Base-by-base conservation (phyloP, 140 eudicot genomes). In the Oenanthe javanica region DNA sequence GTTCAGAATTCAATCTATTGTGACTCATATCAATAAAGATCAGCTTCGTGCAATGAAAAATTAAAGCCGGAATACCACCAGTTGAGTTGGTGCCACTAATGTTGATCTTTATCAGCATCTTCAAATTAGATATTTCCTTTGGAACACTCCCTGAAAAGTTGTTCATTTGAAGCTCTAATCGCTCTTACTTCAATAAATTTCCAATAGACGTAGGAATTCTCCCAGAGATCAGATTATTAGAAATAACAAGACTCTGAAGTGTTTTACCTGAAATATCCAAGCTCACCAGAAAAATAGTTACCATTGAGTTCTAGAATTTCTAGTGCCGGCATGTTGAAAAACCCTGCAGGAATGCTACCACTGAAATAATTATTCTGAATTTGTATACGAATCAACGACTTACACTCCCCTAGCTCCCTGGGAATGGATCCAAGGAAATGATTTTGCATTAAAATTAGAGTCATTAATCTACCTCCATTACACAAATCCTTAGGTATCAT, bases 291-390 rank as follows among this genome's bases (percentile, higher is more conserved):
- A 79, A 95, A 86, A 70, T 80, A 81, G 84, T 95, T 95, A 10
- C 89, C 86, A 42, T 88, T 82, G 0, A 95, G 85, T 87, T 95
- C 93, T 0, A 93, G 84, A 84, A 91, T 84, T 0, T 76, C 84
- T 50, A 95, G 77, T 64, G 40, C 25, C 38, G 97, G 97, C 85
- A 95, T 79, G 63, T 64, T 86, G 81, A 95, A 91, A 59, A 95
- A 79, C 6, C 97, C 97, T 1, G 88, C 72, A 0, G 99, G 99
- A 45, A 95, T 83, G 0, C 87, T 80, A 0, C 98, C 99, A 14
- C 86, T 88, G 52, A 95, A 85, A 82, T 82, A 90, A 63, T 95
- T 95, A 51, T 83, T 87, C 84, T 70, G 78, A 18, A 93, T 77
- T 69, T 97, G 83, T 21, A 95, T 79, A 76, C 86, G 81, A 1